Conservation (phyloP, 208 protist genomes). For the Acanthamoeba triangularis region DNA sequence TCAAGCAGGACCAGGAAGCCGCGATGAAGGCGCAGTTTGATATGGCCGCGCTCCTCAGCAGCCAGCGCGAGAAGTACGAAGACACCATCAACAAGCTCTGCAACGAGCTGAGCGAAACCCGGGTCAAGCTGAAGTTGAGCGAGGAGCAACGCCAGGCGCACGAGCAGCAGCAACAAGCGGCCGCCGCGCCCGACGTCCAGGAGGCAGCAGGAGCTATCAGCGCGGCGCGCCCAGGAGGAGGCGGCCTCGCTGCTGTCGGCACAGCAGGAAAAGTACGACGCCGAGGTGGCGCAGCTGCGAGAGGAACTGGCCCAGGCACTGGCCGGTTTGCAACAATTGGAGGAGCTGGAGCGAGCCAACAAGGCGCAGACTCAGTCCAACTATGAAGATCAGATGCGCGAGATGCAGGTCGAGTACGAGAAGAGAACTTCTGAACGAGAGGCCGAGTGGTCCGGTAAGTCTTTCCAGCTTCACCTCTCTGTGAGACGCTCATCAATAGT, state of each 20-base stretch:
- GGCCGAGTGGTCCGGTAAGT: background rate
- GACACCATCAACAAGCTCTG: background rate
- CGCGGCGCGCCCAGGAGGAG: background rate
- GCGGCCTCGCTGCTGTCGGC: background rate
- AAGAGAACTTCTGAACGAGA: background rate
- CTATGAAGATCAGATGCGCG: background rate
- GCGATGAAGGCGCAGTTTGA: background rate
- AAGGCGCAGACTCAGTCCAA: background rate
- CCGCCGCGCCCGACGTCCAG: too few species aligned
- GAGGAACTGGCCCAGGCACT: background rate
- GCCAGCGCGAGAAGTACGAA: constrained; percentile 13
- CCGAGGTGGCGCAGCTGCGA: background rate
- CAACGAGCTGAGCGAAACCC: background rate
- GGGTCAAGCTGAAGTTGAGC: background rate
- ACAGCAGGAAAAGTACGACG: background rate
- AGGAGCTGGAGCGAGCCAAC: background rate
- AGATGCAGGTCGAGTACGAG: background rate
- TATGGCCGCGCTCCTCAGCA: background rate
- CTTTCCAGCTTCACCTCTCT: background rate
- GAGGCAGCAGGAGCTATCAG: background rate
- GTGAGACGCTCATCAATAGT: background rate
- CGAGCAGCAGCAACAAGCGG: background rate
- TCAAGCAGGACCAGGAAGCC: background rate
- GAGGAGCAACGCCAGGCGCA: background rate
- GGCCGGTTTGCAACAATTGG: background rate